Base-by-base conservation (phyloP, 139 green algal species). In the Chlamydomonas sp. region DNA sequence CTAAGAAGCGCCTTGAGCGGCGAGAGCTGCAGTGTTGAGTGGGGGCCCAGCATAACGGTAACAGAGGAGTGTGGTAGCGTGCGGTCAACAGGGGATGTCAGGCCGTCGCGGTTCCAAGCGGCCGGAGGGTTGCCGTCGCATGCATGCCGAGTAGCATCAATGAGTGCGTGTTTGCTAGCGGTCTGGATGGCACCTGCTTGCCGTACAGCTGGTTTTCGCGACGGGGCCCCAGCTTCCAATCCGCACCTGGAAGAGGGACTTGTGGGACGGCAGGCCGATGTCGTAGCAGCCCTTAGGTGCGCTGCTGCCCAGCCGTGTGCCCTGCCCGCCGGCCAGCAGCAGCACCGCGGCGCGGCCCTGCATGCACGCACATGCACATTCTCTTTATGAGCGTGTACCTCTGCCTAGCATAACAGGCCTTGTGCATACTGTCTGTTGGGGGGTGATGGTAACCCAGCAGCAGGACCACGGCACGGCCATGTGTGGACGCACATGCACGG, bases 241-340 rank as follows among this genome's bases (percentile, higher is more conserved):
- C 66, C 66, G 14, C 64, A 90, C 86, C 88, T 98, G 95, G 88
- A 99, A 99, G 18, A 99, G 94, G 2, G 92, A 95, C 91, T 98
- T 99, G 83, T 88, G 77, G 10, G 95, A 98, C 20, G 97, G 97
- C 75, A 99, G 94, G 5, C 97, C 96, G 6, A 99, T 96, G 92
- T 99, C 93, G 83, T 96, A 99, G 90, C 97, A 99, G 75, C 97
- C 97, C 90, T 99, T 99, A 68, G 97, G 97, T 7, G 86, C 73
- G 6, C 80, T 84, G 91, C 92, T 97, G 61, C 97, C 97, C 78
- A 99, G 91, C 4, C 97, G 95, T 16, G 97, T 99, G 84, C 97
- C 97, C 89, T 99, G 97, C 4, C 97, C 96, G 58, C 97, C 97
- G 9, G 97, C 96, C 80, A 99, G 91, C 79, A 99, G 84, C 76